Conservation (phyloP, 2,329 filamentous ascomycete genomes). For the Fusarium torulosum region DNA sequence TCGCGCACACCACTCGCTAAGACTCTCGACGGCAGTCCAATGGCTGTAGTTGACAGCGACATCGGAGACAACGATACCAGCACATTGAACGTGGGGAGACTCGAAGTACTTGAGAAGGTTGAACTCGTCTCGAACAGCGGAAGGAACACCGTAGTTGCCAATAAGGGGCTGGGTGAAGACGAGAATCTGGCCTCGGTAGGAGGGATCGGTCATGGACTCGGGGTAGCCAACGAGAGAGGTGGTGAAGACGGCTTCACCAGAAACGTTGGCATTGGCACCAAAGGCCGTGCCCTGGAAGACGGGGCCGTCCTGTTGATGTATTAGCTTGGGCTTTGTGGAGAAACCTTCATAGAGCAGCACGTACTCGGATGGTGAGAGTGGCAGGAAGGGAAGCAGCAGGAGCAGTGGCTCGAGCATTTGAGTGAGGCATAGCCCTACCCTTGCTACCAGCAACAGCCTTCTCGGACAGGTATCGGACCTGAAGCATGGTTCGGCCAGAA, state of each 20-base stretch:
- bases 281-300: slow-evolving; percentile 98
- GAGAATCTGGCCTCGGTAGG: slow-evolving; percentile 93
- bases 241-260: slow-evolving; percentile 98
- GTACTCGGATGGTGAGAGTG: slow-evolving; percentile 92
- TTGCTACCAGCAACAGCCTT: slow-evolving; percentile 72
- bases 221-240: slow-evolving; percentile 98
- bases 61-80: slow-evolving; percentile 95
- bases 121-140: slow-evolving; percentile 83
- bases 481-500: slow-evolving; percentile 56
- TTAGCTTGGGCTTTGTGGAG: slow-evolving; percentile 13
- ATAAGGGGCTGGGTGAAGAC: slow-evolving; percentile 98
- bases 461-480: slow-evolving; percentile 53
- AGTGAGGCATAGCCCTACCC: slow-evolving; percentile 74
- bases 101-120: slow-evolving; percentile 98
- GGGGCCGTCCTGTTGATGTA: slow-evolving; percentile 79
- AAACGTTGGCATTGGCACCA: slow-evolving; percentile 95
- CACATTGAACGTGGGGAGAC: slow-evolving; percentile 96
- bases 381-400: slow-evolving; percentile 72
- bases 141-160: slow-evolving; percentile 98
- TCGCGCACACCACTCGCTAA: slow-evolving; percentile 93
- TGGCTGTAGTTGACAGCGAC: slow-evolving; percentile 95
- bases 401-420: slow-evolving; percentile 69
- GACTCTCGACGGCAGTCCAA: slow-evolving; percentile 96
- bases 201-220: slow-evolving; percentile 91
- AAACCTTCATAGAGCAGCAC: slow-evolving; percentile 46